phyloP scores from a whole-genome alignment of 1,139 yeast species.

The Candida pseudoviswanathii region DNA sequence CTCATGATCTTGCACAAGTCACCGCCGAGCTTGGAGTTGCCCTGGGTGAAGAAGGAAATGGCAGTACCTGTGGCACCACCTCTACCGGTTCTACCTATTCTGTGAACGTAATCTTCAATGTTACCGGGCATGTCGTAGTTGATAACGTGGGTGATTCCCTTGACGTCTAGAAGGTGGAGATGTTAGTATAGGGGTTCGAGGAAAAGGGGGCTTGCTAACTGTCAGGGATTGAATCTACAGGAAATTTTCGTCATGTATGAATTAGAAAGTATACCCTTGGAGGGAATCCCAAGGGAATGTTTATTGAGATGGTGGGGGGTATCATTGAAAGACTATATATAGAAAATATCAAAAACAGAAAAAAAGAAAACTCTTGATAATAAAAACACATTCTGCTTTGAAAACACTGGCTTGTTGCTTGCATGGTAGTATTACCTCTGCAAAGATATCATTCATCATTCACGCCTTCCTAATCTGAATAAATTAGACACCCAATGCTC shows the following conservation, averaged over 20 bases:
- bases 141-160: constrained; percentile 90
- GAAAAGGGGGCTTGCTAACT: not conserved
- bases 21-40: constrained; percentile 84
- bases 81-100: constrained; percentile 98
- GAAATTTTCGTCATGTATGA: constrained; percentile 1
- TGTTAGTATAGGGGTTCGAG: constrained; percentile 21
- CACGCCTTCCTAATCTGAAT: not conserved
- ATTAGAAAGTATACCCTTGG: not conserved
- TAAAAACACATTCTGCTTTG: not conserved
- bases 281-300: not conserved
- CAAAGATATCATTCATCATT: not conserved
- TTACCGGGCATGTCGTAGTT: constrained; percentile 98
- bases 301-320: not conserved
- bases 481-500: not conserved
- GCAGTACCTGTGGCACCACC: constrained; percentile 97
- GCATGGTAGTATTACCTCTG: too few relatives aligned
- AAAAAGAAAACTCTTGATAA: constrained; percentile 2
- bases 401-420: not conserved
- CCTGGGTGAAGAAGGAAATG: constrained; percentile 89
- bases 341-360: constrained; percentile 3
- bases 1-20: constrained; percentile 86
- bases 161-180: constrained; percentile 66
- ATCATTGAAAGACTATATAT: constrained; percentile 1
- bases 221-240: constrained; percentile 10
- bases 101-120: constrained; percentile 95